A percentile compares a stretch with the other conserved stretches of the same genome.
These are phyloP conservation scores for Podaxis pistillaris DNA, from an alignment of 768 basidiomycete genomes.

Conservation along the genomic window DNA sequence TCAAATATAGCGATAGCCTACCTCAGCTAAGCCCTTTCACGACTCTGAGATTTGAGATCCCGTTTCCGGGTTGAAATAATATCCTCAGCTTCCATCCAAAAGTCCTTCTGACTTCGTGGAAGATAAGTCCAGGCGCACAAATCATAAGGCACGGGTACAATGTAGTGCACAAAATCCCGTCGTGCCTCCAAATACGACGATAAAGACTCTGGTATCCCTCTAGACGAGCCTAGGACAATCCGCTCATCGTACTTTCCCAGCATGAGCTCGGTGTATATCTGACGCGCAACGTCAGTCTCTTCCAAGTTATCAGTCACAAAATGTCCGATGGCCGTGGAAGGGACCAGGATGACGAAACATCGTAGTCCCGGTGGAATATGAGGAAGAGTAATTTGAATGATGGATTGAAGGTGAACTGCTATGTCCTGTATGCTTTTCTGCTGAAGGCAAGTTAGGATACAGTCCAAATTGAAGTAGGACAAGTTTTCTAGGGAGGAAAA, in stretches of 20 bases:
- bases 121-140: constrained; percentile 9
- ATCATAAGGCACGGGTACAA: constrained; percentile 6
- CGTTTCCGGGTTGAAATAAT: background rate
- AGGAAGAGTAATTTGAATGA: background rate
- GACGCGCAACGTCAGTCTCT: background rate
- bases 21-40: background rate
- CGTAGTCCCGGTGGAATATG: background rate
- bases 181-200: background rate
- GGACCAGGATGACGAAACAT: constrained; percentile 6
- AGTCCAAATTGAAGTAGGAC: constrained; percentile 8
- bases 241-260: constrained; percentile 5
- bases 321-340: background rate
- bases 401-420: background rate
- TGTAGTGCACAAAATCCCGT: background rate
- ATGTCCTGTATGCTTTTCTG: background rate
- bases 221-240: constrained; percentile 9
- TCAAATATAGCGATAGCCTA: background rate
- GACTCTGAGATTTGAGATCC: background rate
- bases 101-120: constrained; percentile 1
- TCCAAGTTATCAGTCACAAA: background rate
- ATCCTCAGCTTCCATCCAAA: constrained; percentile 12
- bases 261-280: background rate
- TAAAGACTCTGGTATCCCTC: background rate
- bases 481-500: constrained; percentile 4
- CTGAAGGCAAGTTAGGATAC: background rate